These are phyloP conservation scores for Suillus discolor DNA, from an alignment of 768 basidiomycete species.

Conservation along the genomic window DNA sequence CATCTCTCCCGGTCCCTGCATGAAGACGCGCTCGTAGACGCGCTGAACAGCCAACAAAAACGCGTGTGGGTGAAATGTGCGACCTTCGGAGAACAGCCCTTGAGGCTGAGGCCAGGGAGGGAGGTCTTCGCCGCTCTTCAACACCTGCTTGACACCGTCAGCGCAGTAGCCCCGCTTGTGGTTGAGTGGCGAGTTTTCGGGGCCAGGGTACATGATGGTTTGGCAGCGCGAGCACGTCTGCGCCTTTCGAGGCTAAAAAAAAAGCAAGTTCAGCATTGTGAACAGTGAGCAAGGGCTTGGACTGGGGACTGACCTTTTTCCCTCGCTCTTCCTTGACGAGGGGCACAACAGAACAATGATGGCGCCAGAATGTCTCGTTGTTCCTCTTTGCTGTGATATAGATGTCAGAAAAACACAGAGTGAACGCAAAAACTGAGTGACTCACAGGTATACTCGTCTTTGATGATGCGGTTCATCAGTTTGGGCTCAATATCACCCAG, in stretches of 20 bases:
- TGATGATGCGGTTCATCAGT: conserved; percentile 12
- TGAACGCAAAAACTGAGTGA: background rate
- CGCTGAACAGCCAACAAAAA: background rate
- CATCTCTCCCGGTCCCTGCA: background rate
- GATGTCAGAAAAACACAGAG: conserved; percentile 4
- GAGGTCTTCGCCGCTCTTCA: background rate
- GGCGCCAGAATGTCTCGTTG: conserved; percentile 14
- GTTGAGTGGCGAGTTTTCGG: conserved; percentile 7
- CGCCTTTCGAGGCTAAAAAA: background rate
- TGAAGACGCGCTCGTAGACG: background rate
- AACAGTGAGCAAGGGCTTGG: background rate
- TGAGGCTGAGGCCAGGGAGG: conserved; percentile 14
- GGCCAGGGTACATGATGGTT: conserved; percentile 7
- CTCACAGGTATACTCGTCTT: conserved; percentile 17
- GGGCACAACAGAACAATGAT: conserved; percentile 11
- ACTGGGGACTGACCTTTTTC: conserved; percentile 7
- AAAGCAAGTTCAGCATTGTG: conserved; percentile 5
- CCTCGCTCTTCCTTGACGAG: conserved; percentile 5
- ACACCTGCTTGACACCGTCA: conserved; percentile 1
- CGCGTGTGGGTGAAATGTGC: background rate
- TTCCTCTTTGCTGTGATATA: conserved; percentile 9
- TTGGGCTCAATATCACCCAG: conserved; percentile 17
- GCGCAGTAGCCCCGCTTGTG: conserved; percentile 9
- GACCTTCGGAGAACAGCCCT: conserved; percentile 3
- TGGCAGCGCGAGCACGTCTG: conserved; percentile 9